Evolutionary conservation across 306 rosid species (phyloP).

Genomic region (Pterocarpus macrocarpus): DNA sequence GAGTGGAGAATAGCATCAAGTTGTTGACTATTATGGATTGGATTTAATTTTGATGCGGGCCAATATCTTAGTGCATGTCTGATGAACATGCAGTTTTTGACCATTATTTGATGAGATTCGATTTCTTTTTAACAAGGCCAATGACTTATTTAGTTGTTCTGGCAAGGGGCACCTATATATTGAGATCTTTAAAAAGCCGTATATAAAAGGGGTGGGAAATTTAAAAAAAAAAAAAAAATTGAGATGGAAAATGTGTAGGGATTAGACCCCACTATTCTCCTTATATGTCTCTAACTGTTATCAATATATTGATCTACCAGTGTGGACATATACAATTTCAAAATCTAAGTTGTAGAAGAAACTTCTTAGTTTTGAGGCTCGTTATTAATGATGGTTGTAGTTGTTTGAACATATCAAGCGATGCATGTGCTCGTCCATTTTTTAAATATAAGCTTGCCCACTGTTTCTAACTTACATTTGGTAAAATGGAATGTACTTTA

Average conservation of each 20-base stretch:
- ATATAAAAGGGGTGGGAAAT: too few species aligned
- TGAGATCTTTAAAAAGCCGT: too few species aligned
- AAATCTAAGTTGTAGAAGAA: slow-evolving; percentile 33
- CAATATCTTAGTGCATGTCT: slow-evolving; percentile 29
- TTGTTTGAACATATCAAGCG: slow-evolving; percentile 32
- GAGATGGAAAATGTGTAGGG: too few species aligned
- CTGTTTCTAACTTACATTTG: neutral
- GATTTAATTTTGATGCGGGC: neutral
- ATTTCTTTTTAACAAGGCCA: too few species aligned
- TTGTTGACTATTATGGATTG: neutral
- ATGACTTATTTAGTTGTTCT: too few species aligned
- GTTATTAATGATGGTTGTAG: neutral
- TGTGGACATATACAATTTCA: neutral
- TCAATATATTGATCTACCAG: too few species aligned
- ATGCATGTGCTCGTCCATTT: slow-evolving; percentile 33
- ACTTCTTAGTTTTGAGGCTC: slow-evolving; percentile 9
- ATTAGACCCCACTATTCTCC: too few species aligned
- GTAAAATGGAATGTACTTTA: neutral
- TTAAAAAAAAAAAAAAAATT: too few species aligned
- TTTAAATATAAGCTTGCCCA: neutral
- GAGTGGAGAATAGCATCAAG: neutral
- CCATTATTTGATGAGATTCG: neutral
- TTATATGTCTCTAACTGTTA: too few species aligned
- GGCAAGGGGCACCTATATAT: too few species aligned
- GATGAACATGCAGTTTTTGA: slow-evolving; percentile 34